A percentile compares a stretch with the other conserved stretches of the same genome.
Evolutionary conservation across 164 flowering plant genomes (phyloP).

Genomic region (Nymphaea colorata): DNA sequence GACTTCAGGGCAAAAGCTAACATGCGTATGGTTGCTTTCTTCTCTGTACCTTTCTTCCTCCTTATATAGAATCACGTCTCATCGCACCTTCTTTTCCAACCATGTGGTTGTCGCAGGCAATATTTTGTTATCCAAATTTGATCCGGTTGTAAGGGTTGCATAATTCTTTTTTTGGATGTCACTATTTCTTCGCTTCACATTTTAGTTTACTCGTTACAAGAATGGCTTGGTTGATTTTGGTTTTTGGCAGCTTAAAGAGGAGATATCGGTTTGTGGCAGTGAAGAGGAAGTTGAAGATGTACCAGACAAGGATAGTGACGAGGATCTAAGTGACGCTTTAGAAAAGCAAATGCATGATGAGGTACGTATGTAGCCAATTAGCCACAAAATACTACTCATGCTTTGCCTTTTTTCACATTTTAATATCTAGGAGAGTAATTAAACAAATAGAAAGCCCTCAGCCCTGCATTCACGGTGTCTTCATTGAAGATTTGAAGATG

Average conservation of each 20-base stretch:
- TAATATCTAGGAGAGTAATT: background rate
- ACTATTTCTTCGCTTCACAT: background rate
- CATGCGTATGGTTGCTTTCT: too few species aligned
- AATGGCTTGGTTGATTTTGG: background rate
- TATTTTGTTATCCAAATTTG: background rate
- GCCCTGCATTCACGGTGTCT: too few species aligned
- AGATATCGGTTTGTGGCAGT: slow-evolving; percentile 68
- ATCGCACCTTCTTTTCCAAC: background rate
- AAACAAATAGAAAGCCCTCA: background rate
- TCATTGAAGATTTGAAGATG: too few species aligned
- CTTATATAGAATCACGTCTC: background rate
- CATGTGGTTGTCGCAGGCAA: background rate
- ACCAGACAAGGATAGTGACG: slow-evolving; percentile 59
- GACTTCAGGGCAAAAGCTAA: too few species aligned
- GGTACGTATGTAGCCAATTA: slow-evolving; percentile 23
- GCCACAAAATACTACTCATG: background rate
- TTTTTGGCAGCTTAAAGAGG: slow-evolving; percentile 62
- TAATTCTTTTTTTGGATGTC: too few species aligned
- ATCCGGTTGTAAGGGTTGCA: background rate
- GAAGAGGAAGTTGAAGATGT: slow-evolving; percentile 86
- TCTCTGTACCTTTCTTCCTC: background rate
- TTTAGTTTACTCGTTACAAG: background rate
- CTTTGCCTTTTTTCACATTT: background rate
- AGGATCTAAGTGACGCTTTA: slow-evolving; percentile 62
- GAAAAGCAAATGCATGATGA: slow-evolving; percentile 46